Evolutionary conservation across 139 green algal species (phyloP).

Genomic region (Chlamydomonas incerta): DNA sequence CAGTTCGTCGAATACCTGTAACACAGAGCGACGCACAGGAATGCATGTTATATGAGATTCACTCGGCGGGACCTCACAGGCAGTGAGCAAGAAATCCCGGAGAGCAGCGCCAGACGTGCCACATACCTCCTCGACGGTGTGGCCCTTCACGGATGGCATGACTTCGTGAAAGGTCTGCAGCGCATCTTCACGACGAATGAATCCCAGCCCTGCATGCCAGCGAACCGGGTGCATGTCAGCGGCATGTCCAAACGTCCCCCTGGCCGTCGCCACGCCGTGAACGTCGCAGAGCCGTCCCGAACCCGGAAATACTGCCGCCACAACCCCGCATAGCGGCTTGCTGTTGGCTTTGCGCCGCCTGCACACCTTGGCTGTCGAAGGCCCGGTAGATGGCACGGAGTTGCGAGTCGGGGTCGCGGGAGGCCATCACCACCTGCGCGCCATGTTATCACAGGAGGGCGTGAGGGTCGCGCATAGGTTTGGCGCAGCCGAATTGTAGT

Average conservation of each 20-base stretch:
- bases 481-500: no score
- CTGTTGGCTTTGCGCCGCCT: no score
- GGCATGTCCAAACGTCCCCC: no score
- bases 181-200: conserved; percentile 25
- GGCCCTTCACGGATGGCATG: background rate
- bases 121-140: conserved; percentile 17
- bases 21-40: background rate
- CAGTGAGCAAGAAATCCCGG: no score
- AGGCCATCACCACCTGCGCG: background rate
- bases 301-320: no score
- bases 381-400: conserved; percentile 18
- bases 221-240: no score
- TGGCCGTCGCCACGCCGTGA: no score
- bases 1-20: conserved; percentile 19
- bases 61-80: no score
- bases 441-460: no score
- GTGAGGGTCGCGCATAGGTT: no score
- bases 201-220: conserved; percentile 10
- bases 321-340: no score
- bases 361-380: conserved; percentile 3
- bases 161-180: background rate
- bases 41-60: background rate
- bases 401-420: background rate
- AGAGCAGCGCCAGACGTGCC: background rate
- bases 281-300: no score